Percentiles rank a stretch among this genome's conserved stretches.
phyloP scores from a whole-genome alignment of 148 eudicot genomes.

The Camellia japonica region DNA sequence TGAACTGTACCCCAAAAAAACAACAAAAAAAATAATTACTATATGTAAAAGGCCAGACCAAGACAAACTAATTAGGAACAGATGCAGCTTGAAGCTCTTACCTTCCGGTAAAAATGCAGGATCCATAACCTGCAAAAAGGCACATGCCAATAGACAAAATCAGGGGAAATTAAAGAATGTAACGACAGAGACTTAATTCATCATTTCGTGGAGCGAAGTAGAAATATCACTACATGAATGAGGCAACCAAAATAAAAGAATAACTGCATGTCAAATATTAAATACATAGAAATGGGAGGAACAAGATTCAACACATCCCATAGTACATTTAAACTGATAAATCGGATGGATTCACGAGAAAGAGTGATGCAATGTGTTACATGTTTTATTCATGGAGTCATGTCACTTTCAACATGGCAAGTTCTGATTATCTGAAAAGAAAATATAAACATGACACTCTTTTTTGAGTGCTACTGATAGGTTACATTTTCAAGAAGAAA shows the following conservation, averaged over 20 bases:
- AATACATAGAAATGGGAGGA: neutral
- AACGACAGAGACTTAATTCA: too few species aligned
- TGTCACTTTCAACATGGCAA: neutral
- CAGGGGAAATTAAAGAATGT: neutral
- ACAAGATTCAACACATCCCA: neutral
- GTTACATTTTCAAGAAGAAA: neutral
- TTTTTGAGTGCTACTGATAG: neutral
- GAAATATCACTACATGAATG: neutral
- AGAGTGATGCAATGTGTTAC: neutral
- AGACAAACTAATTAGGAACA: neutral
- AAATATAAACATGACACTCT: neutral
- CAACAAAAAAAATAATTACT: neutral
- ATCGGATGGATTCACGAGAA: neutral
- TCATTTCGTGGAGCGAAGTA: neutral
- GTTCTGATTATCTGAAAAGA: neutral
- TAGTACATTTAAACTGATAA: neutral
- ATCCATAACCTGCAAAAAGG: constrained; percentile 64
- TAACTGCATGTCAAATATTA: neutral
- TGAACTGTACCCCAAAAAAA: constrained; percentile 32
- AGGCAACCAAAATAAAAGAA: neutral
- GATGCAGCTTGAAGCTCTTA: constrained; percentile 23
- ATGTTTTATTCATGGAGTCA: neutral
- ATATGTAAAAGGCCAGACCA: neutral
- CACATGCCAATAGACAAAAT: constrained; percentile 9
- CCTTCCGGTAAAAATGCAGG: constrained; percentile 80